These are phyloP conservation scores for Fusarium anthophilum DNA, from an alignment of 2,329 filamentous ascomycete genomes.

Conservation along the genomic window DNA sequence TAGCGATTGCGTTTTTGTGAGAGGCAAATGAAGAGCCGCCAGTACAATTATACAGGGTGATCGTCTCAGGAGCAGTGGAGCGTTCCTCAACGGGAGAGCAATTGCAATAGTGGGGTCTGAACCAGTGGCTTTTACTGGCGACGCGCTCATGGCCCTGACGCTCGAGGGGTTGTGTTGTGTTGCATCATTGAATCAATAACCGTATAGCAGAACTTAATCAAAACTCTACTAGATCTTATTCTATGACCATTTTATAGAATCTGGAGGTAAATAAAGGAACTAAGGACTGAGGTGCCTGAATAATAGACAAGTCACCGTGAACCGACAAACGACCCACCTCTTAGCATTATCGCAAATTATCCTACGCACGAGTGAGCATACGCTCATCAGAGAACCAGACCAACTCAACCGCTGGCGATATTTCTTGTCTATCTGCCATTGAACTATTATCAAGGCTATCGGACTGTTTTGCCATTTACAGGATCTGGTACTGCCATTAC, in stretches of 20 bases:
- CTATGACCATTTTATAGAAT: too few relatives aligned
- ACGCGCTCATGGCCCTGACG: not conserved
- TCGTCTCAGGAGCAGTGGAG: not conserved
- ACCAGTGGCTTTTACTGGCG: not conserved
- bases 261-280: too few relatives aligned
- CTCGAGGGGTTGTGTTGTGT: not conserved
- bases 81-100: not conserved
- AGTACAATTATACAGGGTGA: too few relatives aligned
- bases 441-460: not conserved
- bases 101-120: not conserved
- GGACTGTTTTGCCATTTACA: accelerated
- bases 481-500: too few relatives aligned
- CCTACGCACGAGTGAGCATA: accelerated
- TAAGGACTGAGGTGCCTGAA: accelerated
- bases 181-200: not conserved
- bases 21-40: not conserved
- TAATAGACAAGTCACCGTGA: too few relatives aligned
- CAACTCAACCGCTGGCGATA: not conserved
- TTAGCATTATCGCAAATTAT: accelerated
- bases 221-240: accelerated
- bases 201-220: accelerated
- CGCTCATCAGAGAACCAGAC: too few relatives aligned
- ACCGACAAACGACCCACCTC: accelerated
- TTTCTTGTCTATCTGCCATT: accelerated
- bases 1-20: not conserved